A percentile compares a stretch with the other conserved stretches of the same genome.
Conservation (phyloP, 2,329 filamentous ascomycete genomes). For the Huntiella bhutanensis region DNA sequence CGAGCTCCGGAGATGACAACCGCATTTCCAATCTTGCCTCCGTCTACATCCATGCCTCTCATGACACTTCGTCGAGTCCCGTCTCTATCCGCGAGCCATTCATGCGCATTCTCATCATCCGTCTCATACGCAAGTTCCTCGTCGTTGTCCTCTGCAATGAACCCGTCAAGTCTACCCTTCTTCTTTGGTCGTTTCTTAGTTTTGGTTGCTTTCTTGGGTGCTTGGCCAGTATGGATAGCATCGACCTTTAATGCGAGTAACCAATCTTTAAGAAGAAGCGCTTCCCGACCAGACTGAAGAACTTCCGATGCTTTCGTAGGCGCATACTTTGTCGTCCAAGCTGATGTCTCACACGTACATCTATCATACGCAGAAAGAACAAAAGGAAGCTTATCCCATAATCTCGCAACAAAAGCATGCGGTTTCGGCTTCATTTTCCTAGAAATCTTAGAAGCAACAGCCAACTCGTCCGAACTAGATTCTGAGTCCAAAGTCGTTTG, state of each 20-base stretch:
- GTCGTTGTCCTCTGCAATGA: slow-evolving; percentile 58
- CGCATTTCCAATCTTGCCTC: slow-evolving; percentile 44
- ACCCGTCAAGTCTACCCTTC: slow-evolving; percentile 55
- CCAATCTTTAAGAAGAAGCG: slow-evolving; percentile 59
- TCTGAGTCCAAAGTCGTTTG: not conserved
- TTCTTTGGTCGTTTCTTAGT: slow-evolving; percentile 31
- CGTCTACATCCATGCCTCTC: slow-evolving; percentile 14
- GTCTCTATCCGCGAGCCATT: slow-evolving; percentile 4
- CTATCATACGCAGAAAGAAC: slow-evolving; percentile 63
- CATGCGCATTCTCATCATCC: slow-evolving; percentile 26
- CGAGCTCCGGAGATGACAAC: slow-evolving; percentile 78
- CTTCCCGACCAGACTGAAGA: slow-evolving; percentile 55
- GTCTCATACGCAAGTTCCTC: slow-evolving; percentile 18
- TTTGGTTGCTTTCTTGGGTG: slow-evolving; percentile 14
- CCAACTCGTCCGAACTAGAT: slow-evolving; percentile 21
- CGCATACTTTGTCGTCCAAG: slow-evolving; percentile 76
- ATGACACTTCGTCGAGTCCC: slow-evolving; percentile 7
- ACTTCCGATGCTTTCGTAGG: slow-evolving; percentile 51
- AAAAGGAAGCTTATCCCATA: slow-evolving; percentile 41
- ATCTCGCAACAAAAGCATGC: slow-evolving; percentile 39
- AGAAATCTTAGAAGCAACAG: not conserved
- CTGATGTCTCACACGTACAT: slow-evolving; percentile 49
- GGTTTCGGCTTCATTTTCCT: slow-evolving; percentile 5
- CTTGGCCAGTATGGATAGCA: slow-evolving; percentile 47
- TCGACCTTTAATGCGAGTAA: slow-evolving; percentile 56